Conservation (phyloP, 257 asterid genomes). For the Solanum virginianum region DNA sequence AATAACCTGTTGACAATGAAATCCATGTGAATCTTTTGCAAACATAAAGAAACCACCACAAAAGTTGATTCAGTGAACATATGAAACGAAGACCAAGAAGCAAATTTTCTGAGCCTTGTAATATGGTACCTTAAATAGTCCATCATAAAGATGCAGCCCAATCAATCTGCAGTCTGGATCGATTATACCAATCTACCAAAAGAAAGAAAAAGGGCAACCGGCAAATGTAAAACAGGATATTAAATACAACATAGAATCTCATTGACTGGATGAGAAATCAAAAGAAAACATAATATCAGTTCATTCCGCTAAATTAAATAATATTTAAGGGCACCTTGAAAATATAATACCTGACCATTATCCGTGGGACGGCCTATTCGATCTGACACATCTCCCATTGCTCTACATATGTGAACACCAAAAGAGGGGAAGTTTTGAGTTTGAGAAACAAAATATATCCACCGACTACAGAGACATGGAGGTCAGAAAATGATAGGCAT, state of each 20-base stretch:
- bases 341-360: slow-evolving; percentile 72
- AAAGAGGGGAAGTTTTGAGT: not conserved
- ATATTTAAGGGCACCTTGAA: not conserved
- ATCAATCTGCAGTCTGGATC: slow-evolving; percentile 90
- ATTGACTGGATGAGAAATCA: not conserved
- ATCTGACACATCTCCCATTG: slow-evolving; percentile 95
- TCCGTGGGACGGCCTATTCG: slow-evolving; percentile 90
- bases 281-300: not conserved
- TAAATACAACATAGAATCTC: not conserved
- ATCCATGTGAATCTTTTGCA: not conserved
- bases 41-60: not conserved
- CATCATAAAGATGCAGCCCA: slow-evolving; percentile 88
- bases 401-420: slow-evolving; percentile 29
- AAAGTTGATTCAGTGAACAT: not conserved
- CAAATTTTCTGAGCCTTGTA: not conserved
- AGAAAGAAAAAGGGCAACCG: not conserved
- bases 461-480: not conserved
- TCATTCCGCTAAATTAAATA: not conserved
- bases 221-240: not conserved
- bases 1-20: slow-evolving; percentile 46
- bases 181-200: slow-evolving; percentile 66
- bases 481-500: not conserved
- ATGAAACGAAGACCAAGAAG: not conserved
- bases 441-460: not conserved
- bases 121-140: slow-evolving; percentile 60